Percentiles rank a stretch among this genome's conserved stretches.
These are phyloP conservation scores for Cucurbita maxima DNA, from an alignment of 306 rosid species.

Conservation along the genomic window DNA sequence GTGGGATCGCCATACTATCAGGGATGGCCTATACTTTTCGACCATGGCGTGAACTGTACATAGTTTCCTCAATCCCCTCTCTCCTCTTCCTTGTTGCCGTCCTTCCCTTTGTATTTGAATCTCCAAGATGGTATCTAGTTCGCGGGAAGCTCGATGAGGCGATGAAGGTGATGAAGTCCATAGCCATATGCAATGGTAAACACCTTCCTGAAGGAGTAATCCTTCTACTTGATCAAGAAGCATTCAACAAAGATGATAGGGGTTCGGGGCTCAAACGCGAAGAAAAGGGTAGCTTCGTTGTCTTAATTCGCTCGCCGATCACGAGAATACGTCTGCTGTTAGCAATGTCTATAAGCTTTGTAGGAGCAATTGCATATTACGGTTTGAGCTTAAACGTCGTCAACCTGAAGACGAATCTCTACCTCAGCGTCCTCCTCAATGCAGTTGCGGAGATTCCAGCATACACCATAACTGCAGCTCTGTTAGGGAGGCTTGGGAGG, in stretches of 20 bases:
- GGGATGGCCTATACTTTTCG: constrained; percentile 41
- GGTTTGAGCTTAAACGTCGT: constrained; percentile 29
- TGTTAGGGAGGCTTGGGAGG: constrained; percentile 21
- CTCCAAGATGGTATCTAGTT: constrained; percentile 84
- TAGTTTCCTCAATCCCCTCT: constrained; percentile 61
- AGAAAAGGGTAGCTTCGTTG: constrained; percentile 16
- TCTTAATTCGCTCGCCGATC: constrained; percentile 14
- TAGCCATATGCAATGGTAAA: constrained; percentile 40
- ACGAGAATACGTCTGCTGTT: constrained; percentile 28
- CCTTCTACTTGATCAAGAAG: constrained; percentile 42
- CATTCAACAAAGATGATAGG: not conserved
- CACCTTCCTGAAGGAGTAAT: constrained; percentile 33
- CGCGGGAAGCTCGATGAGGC: constrained; percentile 45
- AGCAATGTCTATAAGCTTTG: constrained; percentile 24
- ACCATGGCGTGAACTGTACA: constrained; percentile 57
- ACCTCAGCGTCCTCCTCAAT: constrained; percentile 29
- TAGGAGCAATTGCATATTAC: constrained; percentile 29
- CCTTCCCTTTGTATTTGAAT: constrained; percentile 39
- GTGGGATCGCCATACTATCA: constrained; percentile 49
- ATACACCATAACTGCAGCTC: constrained; percentile 21
- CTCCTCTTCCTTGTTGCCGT: constrained; percentile 31
- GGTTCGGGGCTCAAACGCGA: constrained; percentile 14
- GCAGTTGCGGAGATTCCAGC: constrained; percentile 52
- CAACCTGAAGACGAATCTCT: constrained; percentile 19
- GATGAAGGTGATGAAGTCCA: constrained; percentile 40